A percentile compares a stretch with the other conserved stretches of the same genome.
These are phyloP conservation scores for Saccharomycopsis malanga DNA, from an alignment of 805 yeast species.

Conservation along the genomic window DNA sequence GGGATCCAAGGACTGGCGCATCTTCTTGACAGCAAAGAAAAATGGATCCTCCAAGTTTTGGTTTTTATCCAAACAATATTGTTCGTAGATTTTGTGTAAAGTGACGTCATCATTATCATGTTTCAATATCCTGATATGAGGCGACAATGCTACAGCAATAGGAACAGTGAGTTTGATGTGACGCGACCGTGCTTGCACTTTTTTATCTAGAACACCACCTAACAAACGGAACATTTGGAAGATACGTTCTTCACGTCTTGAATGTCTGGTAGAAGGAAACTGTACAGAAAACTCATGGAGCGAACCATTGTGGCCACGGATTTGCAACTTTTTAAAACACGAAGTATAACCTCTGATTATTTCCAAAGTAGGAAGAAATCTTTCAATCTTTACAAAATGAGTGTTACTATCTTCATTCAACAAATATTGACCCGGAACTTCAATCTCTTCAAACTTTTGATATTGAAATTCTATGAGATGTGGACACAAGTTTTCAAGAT, in stretches of 20 bases:
- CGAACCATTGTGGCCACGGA: conserved; percentile 91
- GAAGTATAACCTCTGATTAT: conserved; percentile 83
- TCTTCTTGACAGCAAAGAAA: conserved; percentile 72
- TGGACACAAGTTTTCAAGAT: conserved; percentile 85
- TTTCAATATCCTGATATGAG: conserved; percentile 82
- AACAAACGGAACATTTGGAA: conserved; percentile 86
- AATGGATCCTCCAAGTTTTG: conserved; percentile 85
- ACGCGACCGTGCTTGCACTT: conserved; percentile 82
- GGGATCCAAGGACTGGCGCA: conserved; percentile 65
- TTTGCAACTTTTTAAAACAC: conserved; percentile 80
- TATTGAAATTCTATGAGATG: conserved; percentile 96
- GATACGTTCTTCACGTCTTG: conserved; percentile 91
- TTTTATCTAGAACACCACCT: conserved; percentile 68
- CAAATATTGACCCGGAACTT: conserved; percentile 93
- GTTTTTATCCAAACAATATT: conserved; percentile 65
- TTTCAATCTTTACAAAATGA: conserved; percentile 86
- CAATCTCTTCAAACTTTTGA: conserved; percentile 95
- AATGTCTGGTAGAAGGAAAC: conserved; percentile 95
- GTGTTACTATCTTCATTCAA: conserved; percentile 77
- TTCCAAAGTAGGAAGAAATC: conserved; percentile 84
- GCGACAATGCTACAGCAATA: conserved; percentile 86
- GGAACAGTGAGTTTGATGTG: conserved; percentile 83
- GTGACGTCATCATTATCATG: conserved; percentile 72
- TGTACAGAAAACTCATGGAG: conserved; percentile 90
- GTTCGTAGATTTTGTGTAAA: conserved; percentile 80